phyloP scores from a whole-genome alignment of 225 moss, liverwort and hornwort species.

The Climacium dendroides region DNA sequence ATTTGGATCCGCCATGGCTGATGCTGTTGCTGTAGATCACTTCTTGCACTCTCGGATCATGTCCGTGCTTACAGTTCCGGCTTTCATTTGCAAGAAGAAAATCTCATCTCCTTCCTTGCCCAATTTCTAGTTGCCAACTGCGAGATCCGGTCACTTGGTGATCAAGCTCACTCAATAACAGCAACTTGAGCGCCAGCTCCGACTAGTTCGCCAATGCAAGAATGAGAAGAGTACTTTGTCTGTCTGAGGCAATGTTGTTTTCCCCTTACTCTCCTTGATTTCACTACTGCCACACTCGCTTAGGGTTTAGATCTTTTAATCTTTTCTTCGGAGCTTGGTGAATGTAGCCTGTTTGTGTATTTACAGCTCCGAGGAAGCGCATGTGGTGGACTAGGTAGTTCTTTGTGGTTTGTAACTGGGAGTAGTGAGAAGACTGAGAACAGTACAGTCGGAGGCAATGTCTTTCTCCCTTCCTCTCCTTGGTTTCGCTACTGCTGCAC shows the following conservation, averaged over 20 bases:
- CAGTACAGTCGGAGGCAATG: neutral
- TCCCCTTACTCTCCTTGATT: neutral
- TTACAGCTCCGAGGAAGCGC: neutral
- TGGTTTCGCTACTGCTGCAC: neutral
- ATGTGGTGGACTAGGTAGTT: neutral
- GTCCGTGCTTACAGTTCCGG: neutral
- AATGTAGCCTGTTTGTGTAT: neutral
- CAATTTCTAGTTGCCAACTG: neutral
- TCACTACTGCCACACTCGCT: neutral
- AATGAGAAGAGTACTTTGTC: neutral
- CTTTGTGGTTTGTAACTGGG: neutral
- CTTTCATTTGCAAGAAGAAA: neutral
- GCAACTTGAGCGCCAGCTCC: neutral
- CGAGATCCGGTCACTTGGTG: neutral
- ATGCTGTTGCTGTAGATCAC: neutral
- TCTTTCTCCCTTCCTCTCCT: neutral
- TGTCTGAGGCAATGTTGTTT: neutral
- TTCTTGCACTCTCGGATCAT: neutral
- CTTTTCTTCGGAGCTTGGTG: neutral
- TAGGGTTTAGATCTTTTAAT: neutral
- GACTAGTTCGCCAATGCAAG: neutral
- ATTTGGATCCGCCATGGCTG: neutral
- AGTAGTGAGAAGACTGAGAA: neutral
- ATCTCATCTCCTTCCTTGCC: neutral
- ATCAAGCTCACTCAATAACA: neutral